Percentiles rank a stretch among this genome's conserved stretches.
These are phyloP conservation scores for Echria macrotheca DNA, from an alignment of 495 filamentous ascomycete species.

Conservation along the genomic window DNA sequence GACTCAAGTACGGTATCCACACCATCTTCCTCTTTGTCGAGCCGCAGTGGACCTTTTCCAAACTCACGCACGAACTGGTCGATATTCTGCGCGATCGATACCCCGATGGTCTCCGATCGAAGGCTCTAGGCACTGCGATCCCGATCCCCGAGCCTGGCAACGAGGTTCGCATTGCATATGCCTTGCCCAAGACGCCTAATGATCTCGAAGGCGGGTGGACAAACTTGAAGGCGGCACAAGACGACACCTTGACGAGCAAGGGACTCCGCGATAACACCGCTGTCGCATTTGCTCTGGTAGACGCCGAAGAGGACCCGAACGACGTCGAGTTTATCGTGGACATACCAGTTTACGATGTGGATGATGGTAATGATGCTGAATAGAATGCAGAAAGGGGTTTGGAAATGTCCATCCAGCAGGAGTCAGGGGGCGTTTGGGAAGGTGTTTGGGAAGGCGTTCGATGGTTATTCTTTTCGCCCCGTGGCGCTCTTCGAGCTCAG, in stretches of 20 bases:
- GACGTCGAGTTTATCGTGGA: slow-evolving; percentile 60
- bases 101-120: slow-evolving; percentile 42
- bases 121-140: too few relatives aligned
- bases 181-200: slow-evolving; percentile 23
- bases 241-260: slow-evolving; percentile 35
- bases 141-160: slow-evolving; percentile 31
- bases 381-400: too few relatives aligned
- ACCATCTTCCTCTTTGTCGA: slow-evolving; percentile 70
- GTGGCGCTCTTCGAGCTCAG: too few relatives aligned
- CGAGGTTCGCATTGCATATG: slow-evolving; percentile 38
- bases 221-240: slow-evolving; percentile 26
- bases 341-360: slow-evolving; percentile 51
- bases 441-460: too few relatives aligned
- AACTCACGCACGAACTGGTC: slow-evolving; percentile 60
- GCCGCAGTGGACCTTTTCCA: slow-evolving; percentile 52
- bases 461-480: too few relatives aligned
- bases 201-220: slow-evolving; percentile 39
- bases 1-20: slow-evolving; percentile 72
- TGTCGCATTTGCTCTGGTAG: slow-evolving; percentile 64
- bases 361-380: slow-evolving; percentile 16
- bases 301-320: slow-evolving; percentile 41
- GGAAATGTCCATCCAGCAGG: too few relatives aligned
- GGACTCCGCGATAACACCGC: slow-evolving; percentile 49
- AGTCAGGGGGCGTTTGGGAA: background rate
- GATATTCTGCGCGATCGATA: slow-evolving; percentile 44